These are phyloP conservation scores for Tulasnella calospora DNA, from an alignment of 768 basidiomycete species.

Conservation along the genomic window DNA sequence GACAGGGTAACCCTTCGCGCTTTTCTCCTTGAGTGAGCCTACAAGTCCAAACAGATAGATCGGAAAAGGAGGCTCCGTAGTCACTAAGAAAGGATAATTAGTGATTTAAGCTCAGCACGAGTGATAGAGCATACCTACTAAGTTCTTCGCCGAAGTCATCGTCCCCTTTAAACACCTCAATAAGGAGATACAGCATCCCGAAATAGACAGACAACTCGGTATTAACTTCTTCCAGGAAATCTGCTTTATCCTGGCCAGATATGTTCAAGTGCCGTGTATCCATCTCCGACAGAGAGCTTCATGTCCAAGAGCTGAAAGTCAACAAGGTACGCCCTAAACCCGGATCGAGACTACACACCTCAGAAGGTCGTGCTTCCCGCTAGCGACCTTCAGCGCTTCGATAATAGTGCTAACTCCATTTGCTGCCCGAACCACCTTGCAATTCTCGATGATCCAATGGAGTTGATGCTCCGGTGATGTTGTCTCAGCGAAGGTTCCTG, in stretches of 20 bases:
- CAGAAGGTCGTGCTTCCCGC: conserved; percentile 76
- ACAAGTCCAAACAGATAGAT: conserved; percentile 88
- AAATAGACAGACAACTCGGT: conserved; percentile 91
- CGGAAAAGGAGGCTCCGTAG: conserved; percentile 88
- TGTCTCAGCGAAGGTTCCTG: conserved; percentile 88
- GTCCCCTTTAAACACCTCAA: conserved; percentile 89
- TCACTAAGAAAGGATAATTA: conserved; percentile 55
- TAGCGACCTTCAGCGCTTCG: conserved; percentile 85
- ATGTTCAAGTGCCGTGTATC: conserved; percentile 70
- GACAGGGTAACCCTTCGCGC: conserved; percentile 91
- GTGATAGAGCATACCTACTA: conserved; percentile 54
- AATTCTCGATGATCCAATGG: conserved; percentile 93
- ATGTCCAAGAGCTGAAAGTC: not conserved
- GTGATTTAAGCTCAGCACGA: not conserved
- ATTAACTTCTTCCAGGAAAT: conserved; percentile 82
- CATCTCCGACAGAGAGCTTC: conserved; percentile 67
- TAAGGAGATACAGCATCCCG: conserved; percentile 90
- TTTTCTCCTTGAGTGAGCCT: conserved; percentile 86
- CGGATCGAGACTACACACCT: conserved; percentile 47
- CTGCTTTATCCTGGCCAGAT: conserved; percentile 61
- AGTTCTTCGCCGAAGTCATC: conserved; percentile 95
- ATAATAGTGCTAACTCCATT: conserved; percentile 81
- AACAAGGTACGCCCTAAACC: not conserved
- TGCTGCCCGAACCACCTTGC: conserved; percentile 72
- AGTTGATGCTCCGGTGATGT: conserved; percentile 90